Base-by-base conservation (phyloP, 1,139 yeast species). In the Scheffersomyces quercinus region DNA sequence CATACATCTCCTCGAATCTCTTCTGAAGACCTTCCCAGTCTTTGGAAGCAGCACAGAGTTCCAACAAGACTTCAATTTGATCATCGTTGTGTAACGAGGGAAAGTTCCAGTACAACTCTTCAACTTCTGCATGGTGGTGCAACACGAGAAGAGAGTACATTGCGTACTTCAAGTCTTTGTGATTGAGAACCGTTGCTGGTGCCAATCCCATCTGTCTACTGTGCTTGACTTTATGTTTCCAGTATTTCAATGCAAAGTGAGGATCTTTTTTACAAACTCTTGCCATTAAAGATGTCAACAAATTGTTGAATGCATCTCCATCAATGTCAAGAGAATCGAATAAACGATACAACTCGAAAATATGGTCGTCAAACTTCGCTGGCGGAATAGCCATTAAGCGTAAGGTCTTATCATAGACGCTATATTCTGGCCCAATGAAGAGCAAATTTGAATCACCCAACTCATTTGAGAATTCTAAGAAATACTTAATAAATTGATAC, bases 1-100 rank as follows among this genome's bases (percentile, higher is more conserved):
- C 83, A 49, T 81, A 77, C 60, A 85, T 68, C 2, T 70, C 73
- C 49, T 85, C 88, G 55, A 88, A 84, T 40, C 81, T 77, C n/a
- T 65, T 55, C 56, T 84, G 85, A 47, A 88, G 68, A 5, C 75
- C 66, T 28, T 65, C 64, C 86, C 90, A 86, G 50, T 83, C 79
- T 35, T 77, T 71, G 12, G 69, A 60, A 35, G 69, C 65, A 2
- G 86, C 82, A 47, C 83, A 73, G 2, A 83, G 69, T 12, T 64
- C 52, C 34, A 82, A 64, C 12, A 81, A 53, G 6, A 73, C 64
- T 36, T 73, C 76, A 43, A 80, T 75, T 47, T 73, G 77, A 30
- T 61, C 65, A 33, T 67, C 74, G 44, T 62, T 52, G 58, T 67
- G 69, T 8, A 69, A 48, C 3, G 53, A 44, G 2, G 67, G 55